These are phyloP conservation scores for Pilasporangium apinafurcum DNA, from an alignment of 352 stramenopile species.

Conservation along the genomic window DNA sequence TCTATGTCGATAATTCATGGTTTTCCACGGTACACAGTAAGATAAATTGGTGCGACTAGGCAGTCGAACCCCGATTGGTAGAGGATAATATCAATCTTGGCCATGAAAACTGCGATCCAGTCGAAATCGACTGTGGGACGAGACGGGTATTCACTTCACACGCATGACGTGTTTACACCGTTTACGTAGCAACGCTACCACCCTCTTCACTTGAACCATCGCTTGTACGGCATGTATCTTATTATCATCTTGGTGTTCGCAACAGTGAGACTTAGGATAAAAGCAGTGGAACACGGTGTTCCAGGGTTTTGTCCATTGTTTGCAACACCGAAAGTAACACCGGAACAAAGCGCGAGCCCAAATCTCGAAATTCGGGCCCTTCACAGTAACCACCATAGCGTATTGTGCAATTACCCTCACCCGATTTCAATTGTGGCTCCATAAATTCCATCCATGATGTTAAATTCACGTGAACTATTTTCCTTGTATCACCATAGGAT, in stretches of 20 bases:
- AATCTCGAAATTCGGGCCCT: slow-evolving; percentile 28
- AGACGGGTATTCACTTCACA: background rate
- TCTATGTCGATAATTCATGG: too few species aligned
- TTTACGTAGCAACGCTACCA: background rate
- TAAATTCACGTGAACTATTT: slow-evolving; percentile 12
- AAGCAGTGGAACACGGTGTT: slow-evolving; percentile 16
- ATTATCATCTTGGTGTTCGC: background rate
- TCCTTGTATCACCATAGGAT: background rate
- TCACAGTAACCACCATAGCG: slow-evolving; percentile 29
- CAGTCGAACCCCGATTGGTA: too few species aligned
- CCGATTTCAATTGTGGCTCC: slow-evolving; percentile 15
- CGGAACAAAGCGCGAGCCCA: slow-evolving; percentile 24
- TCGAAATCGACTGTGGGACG: too few species aligned
- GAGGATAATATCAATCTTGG: too few species aligned
- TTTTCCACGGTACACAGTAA: too few species aligned
- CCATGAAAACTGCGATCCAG: background rate
- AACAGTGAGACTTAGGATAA: background rate
- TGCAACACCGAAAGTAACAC: slow-evolving; percentile 28
- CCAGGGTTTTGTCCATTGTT: slow-evolving; percentile 23
- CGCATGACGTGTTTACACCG: background rate
- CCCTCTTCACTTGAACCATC: background rate
- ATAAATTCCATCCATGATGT: slow-evolving; percentile 31
- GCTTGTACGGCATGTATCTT: background rate
- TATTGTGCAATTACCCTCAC: slow-evolving; percentile 16
- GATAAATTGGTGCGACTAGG: too few species aligned